phyloP scores from a whole-genome alignment of 306 rosid genomes.

The Rosa chinensis region DNA sequence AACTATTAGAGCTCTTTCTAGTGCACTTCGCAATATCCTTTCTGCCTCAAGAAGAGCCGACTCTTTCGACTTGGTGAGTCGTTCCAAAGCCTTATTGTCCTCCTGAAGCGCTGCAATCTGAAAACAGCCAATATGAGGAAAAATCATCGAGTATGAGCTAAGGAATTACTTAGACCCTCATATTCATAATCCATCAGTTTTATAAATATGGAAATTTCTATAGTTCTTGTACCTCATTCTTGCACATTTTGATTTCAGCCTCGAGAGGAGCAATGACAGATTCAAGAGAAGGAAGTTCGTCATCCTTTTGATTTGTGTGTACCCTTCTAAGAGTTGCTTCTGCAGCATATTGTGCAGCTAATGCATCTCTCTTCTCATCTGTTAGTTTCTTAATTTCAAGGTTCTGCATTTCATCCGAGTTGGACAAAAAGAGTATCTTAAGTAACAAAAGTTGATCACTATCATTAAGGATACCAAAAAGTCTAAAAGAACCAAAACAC shows the following conservation, averaged over 20 bases:
- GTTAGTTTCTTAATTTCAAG: conserved; percentile 72
- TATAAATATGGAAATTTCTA: neutral
- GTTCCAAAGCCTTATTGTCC: conserved; percentile 84
- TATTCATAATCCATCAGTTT: neutral
- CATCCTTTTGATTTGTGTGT: conserved; percentile 63
- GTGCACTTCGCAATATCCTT: conserved; percentile 73
- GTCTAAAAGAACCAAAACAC: conserved; percentile 15
- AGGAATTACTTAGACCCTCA: neutral
- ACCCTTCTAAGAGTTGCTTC: conserved; percentile 86
- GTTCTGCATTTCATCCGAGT: conserved; percentile 54
- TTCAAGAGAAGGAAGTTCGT: conserved; percentile 61
- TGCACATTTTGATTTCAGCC: conserved; percentile 79
- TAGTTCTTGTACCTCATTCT: conserved; percentile 61
- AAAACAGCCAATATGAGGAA: conserved; percentile 10
- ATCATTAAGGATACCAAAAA: conserved; percentile 6
- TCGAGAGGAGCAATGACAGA: conserved; percentile 82
- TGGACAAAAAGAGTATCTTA: conserved; percentile 7
- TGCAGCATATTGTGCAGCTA: conserved; percentile 88
- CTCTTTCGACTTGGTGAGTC: conserved; percentile 82
- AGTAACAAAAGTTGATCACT: conserved; percentile 13
- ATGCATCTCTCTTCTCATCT: conserved; percentile 74
- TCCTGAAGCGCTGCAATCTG: conserved; percentile 76
- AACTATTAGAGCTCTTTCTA: conserved; percentile 92
- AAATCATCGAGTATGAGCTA: conserved; percentile 2
- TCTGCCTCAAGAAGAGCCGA: conserved; percentile 89